These are phyloP conservation scores for Arctostaphylos glauca DNA, from an alignment of 148 eudicot genomes.

Conservation along the genomic window DNA sequence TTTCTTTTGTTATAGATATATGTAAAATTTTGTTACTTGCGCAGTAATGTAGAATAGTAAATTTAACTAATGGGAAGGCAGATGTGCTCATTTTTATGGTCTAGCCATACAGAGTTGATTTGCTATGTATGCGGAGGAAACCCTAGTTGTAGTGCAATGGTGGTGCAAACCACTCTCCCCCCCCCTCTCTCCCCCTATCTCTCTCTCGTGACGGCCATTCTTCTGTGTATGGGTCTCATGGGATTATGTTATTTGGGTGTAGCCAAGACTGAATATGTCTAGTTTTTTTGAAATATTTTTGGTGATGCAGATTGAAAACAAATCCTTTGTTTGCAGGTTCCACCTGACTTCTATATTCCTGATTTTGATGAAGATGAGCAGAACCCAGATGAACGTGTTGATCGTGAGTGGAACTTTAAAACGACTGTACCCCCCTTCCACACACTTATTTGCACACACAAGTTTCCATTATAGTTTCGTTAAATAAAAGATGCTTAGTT, in stretches of 20 bases:
- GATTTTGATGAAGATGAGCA: constrained; percentile 91
- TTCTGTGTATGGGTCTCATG: not conserved
- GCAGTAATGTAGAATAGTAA: not conserved
- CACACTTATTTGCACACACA: not conserved
- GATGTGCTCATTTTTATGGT: not conserved
- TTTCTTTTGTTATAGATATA: not conserved
- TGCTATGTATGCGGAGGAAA: not conserved
- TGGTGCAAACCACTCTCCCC: not conserved
- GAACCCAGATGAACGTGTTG: constrained; percentile 83
- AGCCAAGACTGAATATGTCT: not conserved
- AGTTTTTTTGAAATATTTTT: not conserved
- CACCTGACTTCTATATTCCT: constrained; percentile 96
- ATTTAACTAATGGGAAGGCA: not conserved
- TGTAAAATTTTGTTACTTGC: not conserved
- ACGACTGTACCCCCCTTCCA: not conserved
- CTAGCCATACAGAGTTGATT: not conserved
- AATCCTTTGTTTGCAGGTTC: constrained; percentile 55
- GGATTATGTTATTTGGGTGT: not conserved
- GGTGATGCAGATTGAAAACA: not conserved
- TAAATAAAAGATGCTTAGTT: not conserved
- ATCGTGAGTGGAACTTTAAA: constrained; percentile 51
- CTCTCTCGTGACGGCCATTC: not conserved
- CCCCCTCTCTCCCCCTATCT: too few species aligned
- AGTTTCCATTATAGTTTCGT: not conserved
- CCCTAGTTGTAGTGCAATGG: not conserved